phyloP scores from a whole-genome alignment of 495 filamentous ascomycete genomes.

The Lichina pygmaea region DNA sequence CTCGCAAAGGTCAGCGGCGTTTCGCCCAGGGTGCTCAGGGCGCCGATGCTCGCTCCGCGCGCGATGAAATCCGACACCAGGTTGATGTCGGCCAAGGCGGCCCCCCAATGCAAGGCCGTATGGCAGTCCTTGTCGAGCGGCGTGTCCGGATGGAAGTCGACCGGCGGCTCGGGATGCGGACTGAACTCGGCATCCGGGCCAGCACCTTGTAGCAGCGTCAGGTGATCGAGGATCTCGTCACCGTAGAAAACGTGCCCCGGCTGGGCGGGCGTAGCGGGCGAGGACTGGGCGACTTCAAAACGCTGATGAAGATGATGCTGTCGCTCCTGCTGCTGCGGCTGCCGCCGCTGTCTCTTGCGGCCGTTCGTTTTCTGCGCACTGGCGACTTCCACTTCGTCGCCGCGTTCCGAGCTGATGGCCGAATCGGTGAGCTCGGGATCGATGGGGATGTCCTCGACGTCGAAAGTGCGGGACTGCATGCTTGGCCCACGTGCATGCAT shows the following conservation, averaged over 20 bases:
- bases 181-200: background rate
- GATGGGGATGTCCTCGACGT: too few relatives aligned
- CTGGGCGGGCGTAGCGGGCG: constrained; percentile 9
- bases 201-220: constrained; percentile 23
- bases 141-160: constrained; percentile 63
- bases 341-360: background rate
- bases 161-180: constrained; percentile 25
- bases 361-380: background rate
- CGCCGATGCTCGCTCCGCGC: constrained; percentile 40
- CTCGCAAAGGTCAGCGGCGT: constrained; percentile 88
- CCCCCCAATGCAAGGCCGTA: constrained; percentile 85
- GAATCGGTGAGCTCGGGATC: too few relatives aligned
- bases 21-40: constrained; percentile 54
- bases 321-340: background rate
- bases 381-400: too few relatives aligned
- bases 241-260: constrained; percentile 72
- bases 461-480: too few relatives aligned
- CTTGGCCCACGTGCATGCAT: too few relatives aligned
- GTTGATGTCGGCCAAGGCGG: constrained; percentile 89
- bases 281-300: background rate
- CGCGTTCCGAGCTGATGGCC: too few relatives aligned
- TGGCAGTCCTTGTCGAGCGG: constrained; percentile 71
- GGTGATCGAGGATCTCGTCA: constrained; percentile 83
- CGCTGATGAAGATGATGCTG: background rate
- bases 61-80: constrained; percentile 64